Evolutionary conservation across 164 flowering plant genomes (phyloP), one percentile per base, ranked within the genome.

Genomic region (Liriodendron chinense): DNA sequence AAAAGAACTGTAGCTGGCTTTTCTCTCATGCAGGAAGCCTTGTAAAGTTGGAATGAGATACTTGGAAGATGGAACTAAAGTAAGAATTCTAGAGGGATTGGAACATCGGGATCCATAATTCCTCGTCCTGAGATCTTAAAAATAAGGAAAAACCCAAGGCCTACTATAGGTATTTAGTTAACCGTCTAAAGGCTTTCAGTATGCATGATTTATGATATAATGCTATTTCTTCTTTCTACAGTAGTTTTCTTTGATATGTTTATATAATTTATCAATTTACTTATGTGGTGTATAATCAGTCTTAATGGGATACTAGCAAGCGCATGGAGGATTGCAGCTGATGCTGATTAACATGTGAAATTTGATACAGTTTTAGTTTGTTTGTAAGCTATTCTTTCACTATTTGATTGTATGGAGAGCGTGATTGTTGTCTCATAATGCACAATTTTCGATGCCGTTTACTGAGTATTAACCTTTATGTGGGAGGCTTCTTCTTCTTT

Each of bases 81-180:
- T 96, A 18, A 83, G 99, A 87, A 86, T 96, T 83, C 95, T 16
- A 84, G 96, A 87, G 98, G 98, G 21, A 22, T 56, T 67, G 97
- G 92, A 71, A 85, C 98, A 76, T 96, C 99, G 74, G 95, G 93
- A 49, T 87, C 94, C 59, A 88, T 93, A 64, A 96, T 94, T 72
- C 97, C 96, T 75, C 97, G 97, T 66, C 99, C 97, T 25, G 98
- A 94, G 85, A 93, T 96, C 75, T 86, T 96, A 64, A 93, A 90
- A 84, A 89, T 90, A 73, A 87, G 98, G 84, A 84, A 88, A 69
- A 89, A 94, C 1, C 96, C 94, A 72, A 89, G 99, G 77, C 97
- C 99, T 48, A 88, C 89, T 14, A 82, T 84, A 75, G 92, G 96
- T 94, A 90, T 59, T 9, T 70, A 70, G 59, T 49, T 66, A 13